Base-by-base conservation (phyloP, 139 green algal genomes). In the Micractinium sp. region DNA sequence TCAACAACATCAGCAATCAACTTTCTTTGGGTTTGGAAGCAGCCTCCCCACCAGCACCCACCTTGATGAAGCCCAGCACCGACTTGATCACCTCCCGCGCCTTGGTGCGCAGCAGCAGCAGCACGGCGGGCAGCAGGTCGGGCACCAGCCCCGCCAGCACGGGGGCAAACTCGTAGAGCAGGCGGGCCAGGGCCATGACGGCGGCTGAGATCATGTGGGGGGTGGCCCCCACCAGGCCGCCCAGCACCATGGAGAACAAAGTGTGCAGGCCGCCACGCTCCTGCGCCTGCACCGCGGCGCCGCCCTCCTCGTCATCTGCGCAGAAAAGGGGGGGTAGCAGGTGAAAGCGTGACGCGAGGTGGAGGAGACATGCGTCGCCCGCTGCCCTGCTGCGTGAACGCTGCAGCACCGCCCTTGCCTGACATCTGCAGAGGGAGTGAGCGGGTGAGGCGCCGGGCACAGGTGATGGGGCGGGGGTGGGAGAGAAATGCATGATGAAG, bases 61-160 rank as follows among this genome's bases (percentile, higher is more conserved):
- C 97, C 93, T 99, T 99, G 77, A 97, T 88, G 69, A 99, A 99
- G 35, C 98, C 98, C 78, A 99, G 95, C 85, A 97, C 96, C 18
- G 94, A 82, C 91, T 99, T 99, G 89, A 99, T 91, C 14, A 99
- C 92, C 91, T 99, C 97, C 5, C 97, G 89, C 82, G 91, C 94
- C 89, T 98, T 97, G 85, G 89, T 94, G 77, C 95, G 93, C 82
- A 99, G 93, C 85, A 99, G 94, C 90, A 95, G 91, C 71, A 98
- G 93, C 90, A 98, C 94, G 19, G 96, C 89, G 23, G 97, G 95
- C 86, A 99, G 92, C 86, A 98, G 92, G 39, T 92, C 76, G 0
- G 92, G 90, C 35, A 95, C 91, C 71, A 95, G 60, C 12, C 61
- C 87, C 79, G 93, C 88, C 90, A 98, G 90, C 47, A 85, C 81